phyloP scores from a whole-genome alignment of 495 filamentous ascomycete species.

The Daldinia bambusicola region DNA sequence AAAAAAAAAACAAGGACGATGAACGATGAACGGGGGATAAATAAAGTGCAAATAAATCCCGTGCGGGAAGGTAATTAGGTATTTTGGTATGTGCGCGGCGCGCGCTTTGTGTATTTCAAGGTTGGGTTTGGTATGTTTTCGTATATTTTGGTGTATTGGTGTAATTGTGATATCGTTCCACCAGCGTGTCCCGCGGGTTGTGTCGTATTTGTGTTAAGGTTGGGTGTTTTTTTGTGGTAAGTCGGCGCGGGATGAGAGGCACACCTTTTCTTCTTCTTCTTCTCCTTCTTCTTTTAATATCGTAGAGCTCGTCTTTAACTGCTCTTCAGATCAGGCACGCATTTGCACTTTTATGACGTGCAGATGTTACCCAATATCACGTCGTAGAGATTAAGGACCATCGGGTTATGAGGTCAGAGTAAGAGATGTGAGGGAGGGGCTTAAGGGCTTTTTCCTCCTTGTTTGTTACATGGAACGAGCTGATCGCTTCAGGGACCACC shows the following conservation, averaged over 20 bases:
- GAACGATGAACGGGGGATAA: conserved; percentile 17
- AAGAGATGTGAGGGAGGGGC: background rate
- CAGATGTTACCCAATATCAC: conserved; percentile 43
- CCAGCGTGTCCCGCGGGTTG: background rate
- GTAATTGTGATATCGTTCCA: too few species aligned
- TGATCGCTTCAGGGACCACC: background rate
- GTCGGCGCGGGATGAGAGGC: conserved; percentile 33
- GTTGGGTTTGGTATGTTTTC: background rate
- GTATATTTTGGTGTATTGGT: conserved; percentile 6
- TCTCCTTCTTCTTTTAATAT: conserved; percentile 13
- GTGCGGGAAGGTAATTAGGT: background rate
- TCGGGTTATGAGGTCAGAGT: conserved; percentile 26
- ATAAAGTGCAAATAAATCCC: conserved; percentile 10
- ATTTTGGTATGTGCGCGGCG: background rate
- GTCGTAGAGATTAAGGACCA: conserved; percentile 23
- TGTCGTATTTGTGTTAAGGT: conserved; percentile 3
- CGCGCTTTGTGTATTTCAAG: background rate
- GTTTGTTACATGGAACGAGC: conserved; percentile 5
- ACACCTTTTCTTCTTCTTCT: conserved; percentile 22
- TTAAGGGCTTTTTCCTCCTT: conserved; percentile 7
- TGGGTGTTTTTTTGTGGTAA: background rate
- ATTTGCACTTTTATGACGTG: conserved; percentile 42
- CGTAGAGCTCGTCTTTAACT: background rate
- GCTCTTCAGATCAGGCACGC: conserved; percentile 33
- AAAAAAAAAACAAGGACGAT: background rate